Evolutionary conservation across 1,284 basidiomycete genomes (phyloP), one percentile per base, ranked within the genome.

Genomic region (Stygiomarasmius scandens): DNA sequence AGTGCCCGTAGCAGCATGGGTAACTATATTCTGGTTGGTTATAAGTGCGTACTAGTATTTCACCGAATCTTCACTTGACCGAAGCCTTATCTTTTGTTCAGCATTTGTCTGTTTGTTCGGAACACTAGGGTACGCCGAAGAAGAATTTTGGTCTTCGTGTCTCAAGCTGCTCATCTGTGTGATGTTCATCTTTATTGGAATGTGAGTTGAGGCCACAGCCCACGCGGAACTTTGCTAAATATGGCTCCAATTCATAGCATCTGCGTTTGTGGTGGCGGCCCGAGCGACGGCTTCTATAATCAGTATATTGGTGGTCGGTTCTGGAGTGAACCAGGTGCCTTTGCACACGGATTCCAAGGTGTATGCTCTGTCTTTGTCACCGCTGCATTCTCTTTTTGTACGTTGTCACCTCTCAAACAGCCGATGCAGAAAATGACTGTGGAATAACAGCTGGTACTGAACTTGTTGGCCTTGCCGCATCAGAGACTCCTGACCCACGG

Each of bases 401-500:
- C 55, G 70, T 64, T 34, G 6, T 5, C 22, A 38, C 29, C 19
- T 25, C n/a, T n/a, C n/a, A n/a, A n/a, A n/a, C n/a, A n/a, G n/a
- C n/a, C n/a, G n/a, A n/a, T n/a, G n/a, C n/a, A n/a, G n/a, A n/a
- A n/a, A n/a, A n/a, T n/a, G n/a, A n/a, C n/a, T n/a, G n/a, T n/a
- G n/a, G n/a, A n/a, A n/a, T n/a, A n/a, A n/a, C n/a, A 55, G 74
- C 77, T 58, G 87, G 88, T 56, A 89, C 87, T 36, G 87, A 91
- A 67, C 82, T 90, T 52, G 82, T 90, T 36, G 86, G 85, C 74
- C 66, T 83, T 52, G 85, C 86, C 34, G 86, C 85, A 1, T 82
- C 76, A 54, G 83, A 85, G 67, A 81, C 81, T 1, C 76, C 81
- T 54, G 81, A 84, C 67, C 86, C 87, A 3, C 78, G 81, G 61